A percentile compares a stretch with the other conserved stretches of the same genome.
phyloP scores from a whole-genome alignment of 305 asterid species.

The Caryopteris hybrid region DNA sequence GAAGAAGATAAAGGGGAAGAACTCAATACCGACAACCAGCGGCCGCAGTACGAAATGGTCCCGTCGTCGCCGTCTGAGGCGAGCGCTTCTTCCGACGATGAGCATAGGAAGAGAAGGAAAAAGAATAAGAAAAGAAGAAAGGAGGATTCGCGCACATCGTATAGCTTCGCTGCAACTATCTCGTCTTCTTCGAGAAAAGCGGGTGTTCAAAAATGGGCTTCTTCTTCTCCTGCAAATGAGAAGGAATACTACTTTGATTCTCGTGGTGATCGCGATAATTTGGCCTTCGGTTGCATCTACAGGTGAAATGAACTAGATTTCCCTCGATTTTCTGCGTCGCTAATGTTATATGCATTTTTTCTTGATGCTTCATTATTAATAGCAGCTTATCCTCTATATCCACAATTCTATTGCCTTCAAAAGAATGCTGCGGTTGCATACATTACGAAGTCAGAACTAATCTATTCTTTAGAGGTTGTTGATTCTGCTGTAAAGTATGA shows the following conservation, averaged over 20 bases:
- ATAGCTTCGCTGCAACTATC: conserved; percentile 34
- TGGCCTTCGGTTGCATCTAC: conserved; percentile 82
- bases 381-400: conserved; percentile 3
- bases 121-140: conserved; percentile 47
- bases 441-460: not conserved
- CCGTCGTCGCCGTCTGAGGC: conserved; percentile 59
- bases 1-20: conserved; percentile 27
- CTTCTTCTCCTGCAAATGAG: conserved; percentile 35
- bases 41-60: conserved; percentile 52
- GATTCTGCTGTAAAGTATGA: not conserved
- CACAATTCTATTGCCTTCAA: not conserved
- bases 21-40: conserved; percentile 12
- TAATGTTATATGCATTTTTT: not conserved
- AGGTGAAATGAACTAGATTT: conserved; percentile 35
- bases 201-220: conserved; percentile 61
- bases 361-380: not conserved
- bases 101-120: conserved; percentile 32
- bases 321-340: not conserved
- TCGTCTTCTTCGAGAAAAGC: conserved; percentile 59
- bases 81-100: conserved; percentile 35
- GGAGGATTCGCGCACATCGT: conserved; percentile 30
- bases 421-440: no score
- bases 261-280: conserved; percentile 79
- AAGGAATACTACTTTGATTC: conserved; percentile 95
- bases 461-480: not conserved